A percentile compares a stretch with the other conserved stretches of the same genome.
phyloP scores from a whole-genome alignment of 2,329 filamentous ascomycete genomes.

The Monosporascus sp. region DNA sequence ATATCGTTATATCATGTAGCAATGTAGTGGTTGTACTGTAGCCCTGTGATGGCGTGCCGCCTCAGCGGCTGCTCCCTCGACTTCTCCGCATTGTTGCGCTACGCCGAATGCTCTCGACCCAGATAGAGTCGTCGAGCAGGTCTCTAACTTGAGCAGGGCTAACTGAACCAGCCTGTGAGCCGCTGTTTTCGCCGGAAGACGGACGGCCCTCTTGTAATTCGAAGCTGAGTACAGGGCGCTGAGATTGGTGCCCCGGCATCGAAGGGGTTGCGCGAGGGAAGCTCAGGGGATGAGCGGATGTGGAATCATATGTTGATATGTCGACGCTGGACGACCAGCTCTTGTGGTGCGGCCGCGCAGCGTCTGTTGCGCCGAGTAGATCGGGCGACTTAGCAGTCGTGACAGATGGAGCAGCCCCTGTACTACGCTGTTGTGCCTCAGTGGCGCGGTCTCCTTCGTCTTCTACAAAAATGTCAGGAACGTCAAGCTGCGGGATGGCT shows the following conservation, averaged over 20 bases:
- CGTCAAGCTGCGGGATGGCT: constrained; percentile 69
- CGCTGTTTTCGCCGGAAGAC: constrained; percentile 39
- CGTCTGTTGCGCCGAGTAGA: constrained; percentile 32
- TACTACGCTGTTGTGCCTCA: constrained; percentile 21
- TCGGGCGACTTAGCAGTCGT: constrained; percentile 19
- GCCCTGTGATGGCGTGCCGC: background rate
- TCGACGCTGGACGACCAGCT: constrained; percentile 41
- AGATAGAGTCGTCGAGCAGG: constrained; percentile 82
- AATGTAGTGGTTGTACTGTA: constrained; percentile 2
- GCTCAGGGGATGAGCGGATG: constrained; percentile 47
- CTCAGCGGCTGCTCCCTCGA: constrained; percentile 26
- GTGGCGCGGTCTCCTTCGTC: constrained; percentile 55
- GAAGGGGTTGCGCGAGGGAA: constrained; percentile 43
- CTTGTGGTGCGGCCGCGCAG: constrained; percentile 30
- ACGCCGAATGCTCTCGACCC: constrained; percentile 86
- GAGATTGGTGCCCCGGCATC: constrained; percentile 36
- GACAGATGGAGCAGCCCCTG: constrained; percentile 21
- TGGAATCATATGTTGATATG: constrained; percentile 37
- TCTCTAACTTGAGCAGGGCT: constrained; percentile 74
- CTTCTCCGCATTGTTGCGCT: constrained; percentile 66
- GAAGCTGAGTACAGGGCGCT: constrained; percentile 53
- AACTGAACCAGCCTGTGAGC: constrained; percentile 59
- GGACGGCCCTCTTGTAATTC: constrained; percentile 45
- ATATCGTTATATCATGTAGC: constrained; percentile 7
- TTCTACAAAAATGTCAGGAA: constrained; percentile 88